A percentile compares a stretch with the other conserved stretches of the same genome.
Conservation (phyloP, 768 basidiomycete species). For the Podaxis sp. region DNA sequence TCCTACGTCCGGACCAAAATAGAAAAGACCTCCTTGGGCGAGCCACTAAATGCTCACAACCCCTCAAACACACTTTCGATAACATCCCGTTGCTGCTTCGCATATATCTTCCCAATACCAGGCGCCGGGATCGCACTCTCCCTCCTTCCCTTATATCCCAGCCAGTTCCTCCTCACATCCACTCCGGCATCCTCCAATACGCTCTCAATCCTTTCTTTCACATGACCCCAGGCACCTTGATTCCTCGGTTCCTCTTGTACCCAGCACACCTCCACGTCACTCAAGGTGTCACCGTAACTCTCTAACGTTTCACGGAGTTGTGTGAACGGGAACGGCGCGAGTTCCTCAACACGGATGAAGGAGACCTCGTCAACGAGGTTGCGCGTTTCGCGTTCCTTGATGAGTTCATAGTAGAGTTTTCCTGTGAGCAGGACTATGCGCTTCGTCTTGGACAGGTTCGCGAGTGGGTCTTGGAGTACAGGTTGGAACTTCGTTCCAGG, state of each 20-base stretch:
- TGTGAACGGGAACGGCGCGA: conserved; percentile 83
- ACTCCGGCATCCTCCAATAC: conserved; percentile 43
- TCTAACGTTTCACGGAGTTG: conserved; percentile 44
- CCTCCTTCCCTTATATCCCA: conserved; percentile 64
- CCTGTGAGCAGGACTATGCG: conserved; percentile 77
- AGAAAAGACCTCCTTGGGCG: not conserved
- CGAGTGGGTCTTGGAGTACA: conserved; percentile 55
- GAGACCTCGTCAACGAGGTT: conserved; percentile 53
- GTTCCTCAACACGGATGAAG: conserved; percentile 79
- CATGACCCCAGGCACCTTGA: conserved; percentile 79
- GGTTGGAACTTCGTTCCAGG: conserved; percentile 63
- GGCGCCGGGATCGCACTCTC: conserved; percentile 77
- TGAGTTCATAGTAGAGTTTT: conserved; percentile 87
- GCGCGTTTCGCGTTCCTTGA: conserved; percentile 59
- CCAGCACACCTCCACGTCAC: conserved; percentile 51
- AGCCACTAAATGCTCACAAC: conserved; percentile 23
- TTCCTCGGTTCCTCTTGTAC: conserved; percentile 89
- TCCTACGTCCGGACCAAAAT: not conserved
- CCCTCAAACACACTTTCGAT: conserved; percentile 56
- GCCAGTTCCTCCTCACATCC: conserved; percentile 19
- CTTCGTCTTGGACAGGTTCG: conserved; percentile 37
- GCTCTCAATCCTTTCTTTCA: conserved; percentile 49
- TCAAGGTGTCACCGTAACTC: conserved; percentile 32
- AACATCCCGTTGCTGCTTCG: conserved; percentile 59
- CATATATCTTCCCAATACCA: conserved; percentile 70